Evolutionary conservation across 163 green algal species (phyloP).

Genomic region (Prototheca stagnorum): DNA sequence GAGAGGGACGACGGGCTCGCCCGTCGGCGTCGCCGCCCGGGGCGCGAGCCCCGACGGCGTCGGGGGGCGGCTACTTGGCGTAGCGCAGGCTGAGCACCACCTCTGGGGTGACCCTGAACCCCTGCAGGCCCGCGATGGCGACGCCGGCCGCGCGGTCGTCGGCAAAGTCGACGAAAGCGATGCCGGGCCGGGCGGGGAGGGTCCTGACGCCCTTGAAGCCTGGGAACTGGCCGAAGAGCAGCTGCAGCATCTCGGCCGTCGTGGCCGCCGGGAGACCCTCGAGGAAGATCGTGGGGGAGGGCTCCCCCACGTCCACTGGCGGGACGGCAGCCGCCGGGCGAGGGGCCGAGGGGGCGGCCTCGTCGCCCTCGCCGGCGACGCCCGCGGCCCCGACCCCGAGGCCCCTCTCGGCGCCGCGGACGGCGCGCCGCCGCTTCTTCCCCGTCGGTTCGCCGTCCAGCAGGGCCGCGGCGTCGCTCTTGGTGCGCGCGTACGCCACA

Average conservation of each 20-base stretch:
- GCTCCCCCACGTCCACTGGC: slow-evolving; percentile 23
- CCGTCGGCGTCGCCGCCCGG: no score
- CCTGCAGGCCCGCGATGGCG: slow-evolving; percentile 76
- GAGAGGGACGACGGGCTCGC: no score
- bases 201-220: slow-evolving; percentile 84
- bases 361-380: not conserved
- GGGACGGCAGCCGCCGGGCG: slow-evolving; percentile 1
- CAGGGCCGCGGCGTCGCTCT: no score
- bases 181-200: slow-evolving; percentile 79
- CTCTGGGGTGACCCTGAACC: slow-evolving; percentile 98
- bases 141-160: slow-evolving; percentile 49
- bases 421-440: no score
- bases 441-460: no score
- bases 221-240: slow-evolving; percentile 91
- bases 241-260: slow-evolving; percentile 69
- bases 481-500: no score
- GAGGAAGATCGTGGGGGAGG: slow-evolving; percentile 90
- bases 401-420: slow-evolving; percentile 4
- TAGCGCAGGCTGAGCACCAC: no score
- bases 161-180: slow-evolving; percentile 95
- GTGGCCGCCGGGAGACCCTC: slow-evolving; percentile 77
- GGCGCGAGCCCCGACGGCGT: no score
- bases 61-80: no score
- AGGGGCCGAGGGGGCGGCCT: slow-evolving; percentile 1
- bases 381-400: not conserved